A percentile compares a stretch with the other conserved stretches of the same genome.
These are phyloP conservation scores for Phytophthora foliorum DNA, from an alignment of 352 stramenopile genomes.

Conservation along the genomic window DNA sequence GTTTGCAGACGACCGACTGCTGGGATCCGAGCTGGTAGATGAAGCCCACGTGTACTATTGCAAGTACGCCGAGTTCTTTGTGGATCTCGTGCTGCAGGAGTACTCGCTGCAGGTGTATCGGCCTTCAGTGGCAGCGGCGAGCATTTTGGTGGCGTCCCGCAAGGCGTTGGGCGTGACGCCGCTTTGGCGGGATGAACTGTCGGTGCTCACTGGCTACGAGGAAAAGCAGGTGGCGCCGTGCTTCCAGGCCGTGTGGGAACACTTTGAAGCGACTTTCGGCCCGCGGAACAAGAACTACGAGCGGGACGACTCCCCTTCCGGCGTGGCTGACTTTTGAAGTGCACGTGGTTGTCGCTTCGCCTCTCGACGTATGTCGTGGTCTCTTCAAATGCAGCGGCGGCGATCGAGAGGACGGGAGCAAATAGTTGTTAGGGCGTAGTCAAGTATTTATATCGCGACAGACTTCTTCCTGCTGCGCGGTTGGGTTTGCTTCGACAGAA, in stretches of 20 bases:
- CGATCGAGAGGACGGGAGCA: conserved; percentile 16
- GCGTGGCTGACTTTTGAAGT: conserved; percentile 66
- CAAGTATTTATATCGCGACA: conserved; percentile 57
- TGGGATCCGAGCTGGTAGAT: conserved; percentile 76
- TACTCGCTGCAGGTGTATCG: conserved; percentile 88
- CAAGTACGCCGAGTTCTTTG: conserved; percentile 90
- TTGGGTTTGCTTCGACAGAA: conserved; percentile 32
- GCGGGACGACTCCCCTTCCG: conserved; percentile 77
- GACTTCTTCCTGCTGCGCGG: conserved; percentile 22
- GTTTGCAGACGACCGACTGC: conserved; percentile 82
- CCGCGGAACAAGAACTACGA: conserved; percentile 72
- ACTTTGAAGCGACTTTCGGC: conserved; percentile 82
- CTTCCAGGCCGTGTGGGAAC: conserved; percentile 85
- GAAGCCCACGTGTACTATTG: conserved; percentile 82
- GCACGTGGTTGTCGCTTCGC: conserved; percentile 12
- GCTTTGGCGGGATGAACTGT: conserved; percentile 86
- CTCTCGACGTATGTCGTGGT: conserved; percentile 13
- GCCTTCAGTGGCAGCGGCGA: conserved; percentile 80
- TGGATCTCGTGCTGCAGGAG: conserved; percentile 87
- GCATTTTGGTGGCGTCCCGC: conserved; percentile 78
- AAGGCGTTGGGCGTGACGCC: conserved; percentile 84
- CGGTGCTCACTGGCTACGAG: conserved; percentile 83
- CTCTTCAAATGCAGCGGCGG: conserved; percentile 20
- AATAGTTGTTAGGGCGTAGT: conserved; percentile 57
- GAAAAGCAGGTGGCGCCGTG: conserved; percentile 84